Evolutionary conservation across 768 basidiomycete genomes (phyloP).

Genomic region (Termitomyces titanicus): DNA sequence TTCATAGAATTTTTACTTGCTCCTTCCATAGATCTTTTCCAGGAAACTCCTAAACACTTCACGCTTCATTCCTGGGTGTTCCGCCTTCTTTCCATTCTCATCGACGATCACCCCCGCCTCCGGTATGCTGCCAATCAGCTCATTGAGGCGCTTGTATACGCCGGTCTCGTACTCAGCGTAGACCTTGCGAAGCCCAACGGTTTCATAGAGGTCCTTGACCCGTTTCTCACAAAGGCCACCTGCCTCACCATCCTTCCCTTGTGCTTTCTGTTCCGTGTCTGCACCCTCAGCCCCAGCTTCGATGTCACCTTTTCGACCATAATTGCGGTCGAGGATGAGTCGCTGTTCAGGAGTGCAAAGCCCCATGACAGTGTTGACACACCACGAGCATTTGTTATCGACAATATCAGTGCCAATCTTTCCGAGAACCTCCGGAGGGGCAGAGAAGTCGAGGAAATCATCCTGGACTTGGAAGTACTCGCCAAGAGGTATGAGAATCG

Average conservation of each 20-base stretch:
- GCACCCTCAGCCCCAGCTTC: slow-evolving; percentile 19
- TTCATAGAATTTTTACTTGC: slow-evolving; percentile 34
- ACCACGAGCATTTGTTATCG: slow-evolving; percentile 99
- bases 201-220: slow-evolving; percentile 63
- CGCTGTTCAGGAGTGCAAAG: slow-evolving; percentile 54
- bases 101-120: slow-evolving; percentile 38
- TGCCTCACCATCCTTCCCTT: slow-evolving; percentile 29
- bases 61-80: slow-evolving; percentile 38
- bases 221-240: slow-evolving; percentile 45
- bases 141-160: slow-evolving; percentile 61
- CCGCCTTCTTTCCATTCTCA: slow-evolving; percentile 24
- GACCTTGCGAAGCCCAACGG: slow-evolving; percentile 56
- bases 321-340: slow-evolving; percentile 51
- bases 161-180: slow-evolving; percentile 81
- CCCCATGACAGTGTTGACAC: slow-evolving; percentile 81
- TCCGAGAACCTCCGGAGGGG: slow-evolving; percentile 86
- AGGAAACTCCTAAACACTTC: slow-evolving; percentile 86
- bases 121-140: slow-evolving; percentile 69
- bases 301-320: slow-evolving; percentile 38
- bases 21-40: slow-evolving; percentile 76
- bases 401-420: slow-evolving; percentile 98
- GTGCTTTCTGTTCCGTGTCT: slow-evolving; percentile 12
- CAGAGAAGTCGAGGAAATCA: slow-evolving; percentile 93
- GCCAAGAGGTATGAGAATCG: slow-evolving; percentile 87
- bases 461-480: slow-evolving; percentile 99